Conservation (phyloP, 2,329 filamentous ascomycete species). For the Phyllosticta paracitricarpa region DNA sequence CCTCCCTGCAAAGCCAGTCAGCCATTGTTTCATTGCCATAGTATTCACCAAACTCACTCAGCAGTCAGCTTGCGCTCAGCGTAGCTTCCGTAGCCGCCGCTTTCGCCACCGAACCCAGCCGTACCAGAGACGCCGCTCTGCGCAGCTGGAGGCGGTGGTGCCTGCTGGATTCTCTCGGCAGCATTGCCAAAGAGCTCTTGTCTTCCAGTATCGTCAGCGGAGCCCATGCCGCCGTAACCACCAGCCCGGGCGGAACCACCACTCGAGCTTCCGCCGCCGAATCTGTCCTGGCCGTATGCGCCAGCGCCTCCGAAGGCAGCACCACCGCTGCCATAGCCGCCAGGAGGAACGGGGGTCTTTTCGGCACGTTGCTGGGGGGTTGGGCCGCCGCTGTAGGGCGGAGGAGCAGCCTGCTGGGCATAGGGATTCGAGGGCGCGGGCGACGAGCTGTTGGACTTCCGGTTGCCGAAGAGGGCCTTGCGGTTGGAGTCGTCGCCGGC, state of each 20-base stretch:
- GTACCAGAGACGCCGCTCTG: slow-evolving; percentile 20
- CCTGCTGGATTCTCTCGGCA: slow-evolving; percentile 35
- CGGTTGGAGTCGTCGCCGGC: slow-evolving; percentile 44
- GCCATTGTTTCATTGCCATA: neutral
- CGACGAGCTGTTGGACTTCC: slow-evolving; percentile 43
- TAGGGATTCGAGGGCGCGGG: slow-evolving; percentile 44
- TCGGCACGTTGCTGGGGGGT: slow-evolving; percentile 27
- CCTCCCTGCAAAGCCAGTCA: slow-evolving; percentile 28
- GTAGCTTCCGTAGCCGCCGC: slow-evolving; percentile 40
- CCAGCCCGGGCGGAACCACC: slow-evolving; percentile 16
- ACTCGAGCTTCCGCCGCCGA: slow-evolving; percentile 28
- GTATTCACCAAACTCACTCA: slow-evolving; percentile 36
- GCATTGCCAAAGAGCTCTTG: slow-evolving; percentile 57
- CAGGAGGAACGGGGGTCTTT: slow-evolving; percentile 35
- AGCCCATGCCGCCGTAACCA: slow-evolving; percentile 35
- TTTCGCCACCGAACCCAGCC: slow-evolving; percentile 14
- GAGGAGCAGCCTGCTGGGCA: slow-evolving; percentile 35
- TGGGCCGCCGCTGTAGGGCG: slow-evolving; percentile 26
- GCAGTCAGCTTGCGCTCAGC: slow-evolving; percentile 70
- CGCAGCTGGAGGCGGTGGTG: slow-evolving; percentile 17
- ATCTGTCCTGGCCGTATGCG: slow-evolving; percentile 27
- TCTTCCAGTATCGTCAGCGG: slow-evolving; percentile 44
- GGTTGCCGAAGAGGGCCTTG: slow-evolving; percentile 48
- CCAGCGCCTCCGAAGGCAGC: slow-evolving; percentile 10
- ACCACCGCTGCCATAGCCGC: slow-evolving; percentile 27